Percentiles rank a stretch among this genome's conserved stretches.
phyloP scores from a whole-genome alignment of 1,139 yeast genomes.

The Blastobotrys raffinosifermentans region DNA sequence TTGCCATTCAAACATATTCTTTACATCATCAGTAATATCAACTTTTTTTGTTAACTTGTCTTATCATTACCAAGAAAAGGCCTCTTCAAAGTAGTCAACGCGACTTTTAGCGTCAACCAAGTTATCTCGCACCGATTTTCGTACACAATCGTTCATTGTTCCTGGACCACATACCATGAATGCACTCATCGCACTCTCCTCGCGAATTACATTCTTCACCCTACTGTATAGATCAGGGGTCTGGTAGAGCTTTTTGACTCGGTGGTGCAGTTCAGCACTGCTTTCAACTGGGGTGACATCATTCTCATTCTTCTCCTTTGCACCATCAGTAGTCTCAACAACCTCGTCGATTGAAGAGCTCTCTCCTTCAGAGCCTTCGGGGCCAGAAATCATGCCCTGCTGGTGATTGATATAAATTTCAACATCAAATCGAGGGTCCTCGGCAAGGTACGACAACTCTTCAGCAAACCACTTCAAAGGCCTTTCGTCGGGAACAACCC shows the following conservation, averaged over 20 bases:
- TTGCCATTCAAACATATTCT: not conserved
- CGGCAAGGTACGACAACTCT: slow-evolving; percentile 33
- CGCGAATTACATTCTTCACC: slow-evolving; percentile 21
- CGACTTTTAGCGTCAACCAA: slow-evolving; percentile 27
- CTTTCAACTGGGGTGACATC: slow-evolving; percentile 26
- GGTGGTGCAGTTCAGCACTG: slow-evolving; percentile 40
- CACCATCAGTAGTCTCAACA: not conserved
- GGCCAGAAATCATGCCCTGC: slow-evolving; percentile 7
- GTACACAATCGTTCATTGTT: slow-evolving; percentile 36
- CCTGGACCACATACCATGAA: slow-evolving; percentile 44
- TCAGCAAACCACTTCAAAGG: slow-evolving; percentile 47
- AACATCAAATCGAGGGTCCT: slow-evolving; percentile 9
- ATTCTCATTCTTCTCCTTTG: not conserved
- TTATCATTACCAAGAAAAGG: slow-evolving; percentile 35
- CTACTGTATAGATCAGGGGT: not conserved
- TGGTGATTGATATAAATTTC: not conserved
- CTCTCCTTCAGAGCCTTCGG: slow-evolving; percentile 5
- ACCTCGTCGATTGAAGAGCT: no score
- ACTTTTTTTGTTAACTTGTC: not conserved
- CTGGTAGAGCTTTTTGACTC: slow-evolving; percentile 32
- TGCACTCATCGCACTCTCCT: slow-evolving; percentile 30
- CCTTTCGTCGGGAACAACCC: slow-evolving; percentile 47
- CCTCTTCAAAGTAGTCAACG: slow-evolving; percentile 40
- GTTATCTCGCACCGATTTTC: slow-evolving; percentile 31
- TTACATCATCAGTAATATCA: not conserved